Evolutionary conservation across 2,329 filamentous ascomycete genomes (phyloP), one percentile per base, ranked within the genome.

Genomic region (Lasiodiplodia sp.): DNA sequence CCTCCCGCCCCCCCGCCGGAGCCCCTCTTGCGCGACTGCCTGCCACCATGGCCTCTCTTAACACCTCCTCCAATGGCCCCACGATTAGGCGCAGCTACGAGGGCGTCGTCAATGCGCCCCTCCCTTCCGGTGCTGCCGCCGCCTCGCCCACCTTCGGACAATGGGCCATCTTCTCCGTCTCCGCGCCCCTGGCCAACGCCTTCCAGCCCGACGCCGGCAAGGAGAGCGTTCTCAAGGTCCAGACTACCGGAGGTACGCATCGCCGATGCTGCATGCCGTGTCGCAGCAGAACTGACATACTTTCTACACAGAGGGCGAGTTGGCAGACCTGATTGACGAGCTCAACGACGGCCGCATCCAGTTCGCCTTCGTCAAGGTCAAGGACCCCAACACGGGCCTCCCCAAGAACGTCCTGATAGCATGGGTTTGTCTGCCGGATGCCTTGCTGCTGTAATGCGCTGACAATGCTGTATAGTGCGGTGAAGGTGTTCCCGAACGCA

Each of bases 331-430:
- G 69, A 88, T 97, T 74, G 96, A 99, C 73, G 96, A 99, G 72
- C 97, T 99, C 82, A 98, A 91, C 73, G 96, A 99, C 80, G 96
- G 96, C 67, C 91, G 94, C 75, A 92, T 99, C 73, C 96, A 99
- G 82, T 99, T 97, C 82, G 96, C 94, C 34, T 98, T 96, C 77
- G 90, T 96, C 75, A 97, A 97, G 82, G 91, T 99, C 83, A 97
- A 94, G 80, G 96, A 99, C 78, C 92, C 94, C 67, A 99, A 99
- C 80, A 93, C 92, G 2, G 84, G 86, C 25, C 88, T 99, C 18
- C 94, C 95, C 62, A 99, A 99, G 85, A 92, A 90, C 78, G 93
- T 97, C 69, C 86, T 99, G 73, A 93, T 99, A 78, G 94, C 92
- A 73, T 99, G 96, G 92, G 87, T 88, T 77, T 71, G 83, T 67